Base-by-base conservation (phyloP, 176 grass and related monocot genomes). In the Otatea glauca region DNA sequence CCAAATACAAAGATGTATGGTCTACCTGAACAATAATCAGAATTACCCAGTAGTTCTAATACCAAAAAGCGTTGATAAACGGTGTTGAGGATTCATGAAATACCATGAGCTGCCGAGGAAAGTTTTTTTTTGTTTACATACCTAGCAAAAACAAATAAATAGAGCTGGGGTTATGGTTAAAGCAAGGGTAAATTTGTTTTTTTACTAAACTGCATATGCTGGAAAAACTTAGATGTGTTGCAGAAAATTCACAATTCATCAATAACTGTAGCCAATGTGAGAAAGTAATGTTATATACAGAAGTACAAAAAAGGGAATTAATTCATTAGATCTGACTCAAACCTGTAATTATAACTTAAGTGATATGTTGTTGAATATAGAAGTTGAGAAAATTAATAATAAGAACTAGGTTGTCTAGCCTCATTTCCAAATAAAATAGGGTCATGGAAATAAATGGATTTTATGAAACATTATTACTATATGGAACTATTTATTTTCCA, bases 111-210 rank as follows among this genome's bases (percentile, higher is more conserved):
- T 73, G 21, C 37, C 55, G 35, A 32, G 63, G 59, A 61, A 69
- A 45, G 24, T 18, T 76, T 79, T 80, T 78, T 65, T 79, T 44
- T 21, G 16, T 49, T 65, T 45, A 25, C 55, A 47, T 87, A 64
- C 27, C 77, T 81, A 51, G n/a, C 7, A 63, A 39, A 72, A 78
- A 86, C 34, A 73, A 64, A 73, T 65, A 73, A 42, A 85, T 48
- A 65, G 60, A 39, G 32, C 34, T 53, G 25, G 48, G 47, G 70
- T 73, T 47, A 43, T 86, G 55, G 47, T 38, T 58, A 69, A 53
- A 43, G 24, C 63, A 43, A 25, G 51, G 39, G 32, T 45, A 59
- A 58, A 25, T 5, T 47, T 48, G 27, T 64, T 49, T 67, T 67
- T 56, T 15, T 47, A 43, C 9, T 20, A 48, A 24, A 35, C 18